Base-by-base conservation (phyloP, 257 asterid species). In the Vinca minor region DNA sequence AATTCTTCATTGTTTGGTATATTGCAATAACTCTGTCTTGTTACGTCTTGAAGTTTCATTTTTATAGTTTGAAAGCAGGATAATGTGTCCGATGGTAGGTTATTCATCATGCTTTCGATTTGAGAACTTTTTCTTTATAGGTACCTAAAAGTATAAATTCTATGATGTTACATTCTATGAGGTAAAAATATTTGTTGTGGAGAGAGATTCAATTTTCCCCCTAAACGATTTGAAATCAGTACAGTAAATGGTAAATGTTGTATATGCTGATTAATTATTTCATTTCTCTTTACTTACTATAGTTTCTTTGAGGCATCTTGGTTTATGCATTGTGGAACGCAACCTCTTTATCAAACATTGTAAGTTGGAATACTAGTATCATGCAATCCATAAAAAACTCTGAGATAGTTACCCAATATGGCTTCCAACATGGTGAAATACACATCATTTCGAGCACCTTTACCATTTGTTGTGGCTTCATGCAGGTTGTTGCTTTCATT, bases 261-360 rank as follows among this genome's bases (percentile, higher is more conserved):
- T 66, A 14, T 66, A 32, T 12, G 1, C 34, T n/a, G 11, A 44
- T 66, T 10, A 45, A 59, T n/a, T 44, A 20, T 56, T 67, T 45
- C 45, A 42, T 45, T 32, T 58, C 41, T 44, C 26, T 45, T 34
- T 21, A 35, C 18, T 20, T 36, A 10, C 54, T 55, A 20, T 55
- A 10, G 15, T 28, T 23, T 58, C 29, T 23, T 10, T 26, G 38
- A 56, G 26, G 64, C 35, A 28, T 66, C 45, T 28, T 66, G 47
- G 59, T 59, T 5, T 87, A 85, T 74, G 91, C 91, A 59, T 75
- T 90, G 80, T 90, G 97, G 97, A 90, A 82, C 67, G 86, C 92
- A 52, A 79, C 90, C 71, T 90, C 97, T 35, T 75, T 87, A 63
- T 84, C 95, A 3, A 90, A 87, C 69, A 77, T 82, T 34, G 97